These are phyloP conservation scores for Coffea humblotiana DNA, from an alignment of 305 asterid species.

Conservation along the genomic window DNA sequence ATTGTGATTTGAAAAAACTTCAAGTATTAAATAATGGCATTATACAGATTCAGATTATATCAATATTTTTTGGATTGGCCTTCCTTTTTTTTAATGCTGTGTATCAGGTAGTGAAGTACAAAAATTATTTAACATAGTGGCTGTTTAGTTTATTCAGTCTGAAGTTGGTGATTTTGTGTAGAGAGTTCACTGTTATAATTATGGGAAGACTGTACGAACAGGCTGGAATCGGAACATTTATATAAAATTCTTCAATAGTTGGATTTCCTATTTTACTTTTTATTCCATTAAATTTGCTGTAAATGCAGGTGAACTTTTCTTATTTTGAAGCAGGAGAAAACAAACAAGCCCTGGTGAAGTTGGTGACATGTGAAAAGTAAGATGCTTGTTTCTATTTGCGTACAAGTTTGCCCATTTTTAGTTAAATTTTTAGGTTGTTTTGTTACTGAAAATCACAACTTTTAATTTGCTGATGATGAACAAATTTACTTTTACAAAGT, in stretches of 20 bases:
- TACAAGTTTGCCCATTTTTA: slow-evolving; percentile 17
- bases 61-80: not conserved
- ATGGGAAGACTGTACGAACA: not conserved
- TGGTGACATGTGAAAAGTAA: slow-evolving; percentile 88
- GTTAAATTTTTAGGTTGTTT: not conserved
- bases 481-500: not conserved
- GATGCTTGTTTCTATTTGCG: not conserved
- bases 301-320: slow-evolving; percentile 78
- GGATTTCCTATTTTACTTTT: not conserved
- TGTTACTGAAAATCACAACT: not conserved
- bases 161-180: not conserved
- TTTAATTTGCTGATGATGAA: not conserved
- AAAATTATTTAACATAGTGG: not conserved
- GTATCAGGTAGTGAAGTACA: not conserved
- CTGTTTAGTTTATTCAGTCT: not conserved
- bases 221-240: not conserved
- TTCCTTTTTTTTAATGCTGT: not conserved
- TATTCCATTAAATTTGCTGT: slow-evolving; percentile 10
- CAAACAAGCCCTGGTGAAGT: slow-evolving; percentile 92
- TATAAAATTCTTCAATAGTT: not conserved
- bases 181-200: not conserved
- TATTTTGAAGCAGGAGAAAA: slow-evolving; percentile 93
- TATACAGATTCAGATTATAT: not conserved
- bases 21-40: not conserved
- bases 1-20: not conserved